Conservation (phyloP, 2,329 filamentous ascomycete species). For the Blastomyces parvus region DNA sequence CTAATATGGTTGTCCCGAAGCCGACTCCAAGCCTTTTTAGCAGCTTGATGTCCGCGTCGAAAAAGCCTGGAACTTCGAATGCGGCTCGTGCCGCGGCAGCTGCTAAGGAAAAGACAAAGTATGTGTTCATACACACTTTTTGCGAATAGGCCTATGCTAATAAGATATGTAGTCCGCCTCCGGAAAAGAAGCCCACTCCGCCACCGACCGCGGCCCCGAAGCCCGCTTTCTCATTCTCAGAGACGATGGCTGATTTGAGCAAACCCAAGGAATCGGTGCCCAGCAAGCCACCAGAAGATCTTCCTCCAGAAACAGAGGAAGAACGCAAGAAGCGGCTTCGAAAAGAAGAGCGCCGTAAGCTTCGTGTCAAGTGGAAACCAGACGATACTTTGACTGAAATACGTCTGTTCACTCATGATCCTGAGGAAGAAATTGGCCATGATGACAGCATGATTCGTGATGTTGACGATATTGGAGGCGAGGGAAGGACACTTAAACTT, state of each 20-base stretch:
- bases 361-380: constrained; percentile 53
- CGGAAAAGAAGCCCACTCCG: constrained; percentile 23
- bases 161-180: constrained; percentile 22
- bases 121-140: constrained; percentile 14
- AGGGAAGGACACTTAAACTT: constrained; percentile 42
- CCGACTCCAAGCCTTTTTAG: constrained; percentile 38
- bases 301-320: constrained; percentile 50
- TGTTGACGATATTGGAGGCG: constrained; percentile 50
- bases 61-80: constrained; percentile 43
- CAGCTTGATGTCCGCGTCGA: constrained; percentile 40
- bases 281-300: constrained; percentile 43
- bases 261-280: constrained; percentile 49
- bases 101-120: constrained; percentile 27
- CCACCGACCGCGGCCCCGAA: constrained; percentile 24
- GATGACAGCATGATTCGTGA: constrained; percentile 50
- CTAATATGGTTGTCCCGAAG: constrained; percentile 34
- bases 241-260: constrained; percentile 41
- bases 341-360: constrained; percentile 51
- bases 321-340: constrained; percentile 50
- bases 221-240: constrained; percentile 41
- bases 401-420: constrained; percentile 52
- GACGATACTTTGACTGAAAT: constrained; percentile 49
- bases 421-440: constrained; percentile 52
- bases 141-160: constrained; percentile 7
- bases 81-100: constrained; percentile 39